Evolutionary conservation across 106 monocot genomes (phyloP), one percentile per base, ranked within the genome.

Genomic region (Dendrobium chrysotoxum): DNA sequence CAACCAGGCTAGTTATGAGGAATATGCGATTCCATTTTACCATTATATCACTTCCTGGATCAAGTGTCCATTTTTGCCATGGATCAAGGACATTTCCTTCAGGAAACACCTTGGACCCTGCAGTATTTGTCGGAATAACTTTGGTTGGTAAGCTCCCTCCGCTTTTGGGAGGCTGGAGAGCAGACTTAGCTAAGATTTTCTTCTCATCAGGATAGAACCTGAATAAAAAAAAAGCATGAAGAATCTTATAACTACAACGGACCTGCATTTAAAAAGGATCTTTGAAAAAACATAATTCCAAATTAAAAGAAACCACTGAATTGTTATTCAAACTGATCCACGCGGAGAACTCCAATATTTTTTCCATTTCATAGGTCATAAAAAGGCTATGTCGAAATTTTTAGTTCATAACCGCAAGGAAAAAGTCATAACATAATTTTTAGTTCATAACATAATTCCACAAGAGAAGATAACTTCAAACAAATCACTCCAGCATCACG

Each of bases 11-110:
- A 2, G 88, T 87, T 64, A 85, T 28, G 20, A 90, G 88, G 82
- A 92, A 92, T 25, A 84, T 74, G 3, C 82, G 82, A 85, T 92
- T 92, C 92, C 92, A 92, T 78, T 83, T 82, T 72, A 92, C 66
- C n/a, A 86, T 81, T 41, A 90, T 61, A 18, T 88, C 83, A 40
- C 92, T 92, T 65, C 87, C 84, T 7, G 92, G 92, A 75, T 92
- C 90, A 1, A 90, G 80, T 72, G 88, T 90, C 67, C 72, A 71
- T 78, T 86, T 86, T 41, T 78, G 64, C 92, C 89, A 90, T 26
- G 85, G 84, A 64, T 81, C 82, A 30, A 86, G 78, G 5, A 80
- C 88, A 74, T 41, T 74, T 20, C 42, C 20, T 61, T 85, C 86
- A 1, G 83, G 75, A 67, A 87, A 86, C 25, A 85, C 58, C 74